phyloP scores from a whole-genome alignment of 108 stramenopile species.

The Bacterosira constricta region DNA sequence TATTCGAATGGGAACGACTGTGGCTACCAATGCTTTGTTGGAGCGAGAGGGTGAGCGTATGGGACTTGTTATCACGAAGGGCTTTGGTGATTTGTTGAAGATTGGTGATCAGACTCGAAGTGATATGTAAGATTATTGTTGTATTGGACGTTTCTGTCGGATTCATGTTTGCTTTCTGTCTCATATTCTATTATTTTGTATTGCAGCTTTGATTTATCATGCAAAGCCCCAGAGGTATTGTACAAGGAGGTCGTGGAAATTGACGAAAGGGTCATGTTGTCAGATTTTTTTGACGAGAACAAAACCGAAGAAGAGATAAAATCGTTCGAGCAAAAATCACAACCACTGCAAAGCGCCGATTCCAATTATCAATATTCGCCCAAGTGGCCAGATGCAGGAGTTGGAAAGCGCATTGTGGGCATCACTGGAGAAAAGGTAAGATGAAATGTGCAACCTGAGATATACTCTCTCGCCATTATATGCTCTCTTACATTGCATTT shows the following conservation, averaged over 20 bases:
- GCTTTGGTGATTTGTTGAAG: constrained; percentile 90
- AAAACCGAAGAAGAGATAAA: constrained; percentile 25
- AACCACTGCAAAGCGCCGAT: not conserved
- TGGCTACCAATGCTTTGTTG: constrained; percentile 97
- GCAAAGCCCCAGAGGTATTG: constrained; percentile 76
- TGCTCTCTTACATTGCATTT: constrained; percentile 16
- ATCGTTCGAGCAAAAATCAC: constrained; percentile 2
- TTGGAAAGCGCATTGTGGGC: constrained; percentile 48
- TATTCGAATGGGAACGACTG: constrained; percentile 97
- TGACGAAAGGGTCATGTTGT: constrained; percentile 91
- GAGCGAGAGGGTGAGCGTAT: constrained; percentile 93
- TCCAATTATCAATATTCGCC: not conserved
- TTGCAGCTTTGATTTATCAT: constrained; percentile 70
- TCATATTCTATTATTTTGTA: not conserved
- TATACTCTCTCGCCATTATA: not conserved
- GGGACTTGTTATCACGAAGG: constrained; percentile 90
- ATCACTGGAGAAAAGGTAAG: constrained; percentile 84
- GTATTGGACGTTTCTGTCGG: too few species aligned
- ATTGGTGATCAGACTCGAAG: constrained; percentile 96
- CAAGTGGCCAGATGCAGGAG: constrained; percentile 48
- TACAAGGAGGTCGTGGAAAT: constrained; percentile 94
- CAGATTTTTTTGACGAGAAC: constrained; percentile 59
- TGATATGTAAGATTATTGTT: constrained; percentile 56
- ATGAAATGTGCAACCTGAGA: not conserved
- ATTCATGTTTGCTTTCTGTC: not conserved